Percentiles rank a stretch among this genome's conserved stretches.
These are phyloP conservation scores for Fereydounia khargensis DNA, from an alignment of 1,284 basidiomycete genomes.

Conservation along the genomic window DNA sequence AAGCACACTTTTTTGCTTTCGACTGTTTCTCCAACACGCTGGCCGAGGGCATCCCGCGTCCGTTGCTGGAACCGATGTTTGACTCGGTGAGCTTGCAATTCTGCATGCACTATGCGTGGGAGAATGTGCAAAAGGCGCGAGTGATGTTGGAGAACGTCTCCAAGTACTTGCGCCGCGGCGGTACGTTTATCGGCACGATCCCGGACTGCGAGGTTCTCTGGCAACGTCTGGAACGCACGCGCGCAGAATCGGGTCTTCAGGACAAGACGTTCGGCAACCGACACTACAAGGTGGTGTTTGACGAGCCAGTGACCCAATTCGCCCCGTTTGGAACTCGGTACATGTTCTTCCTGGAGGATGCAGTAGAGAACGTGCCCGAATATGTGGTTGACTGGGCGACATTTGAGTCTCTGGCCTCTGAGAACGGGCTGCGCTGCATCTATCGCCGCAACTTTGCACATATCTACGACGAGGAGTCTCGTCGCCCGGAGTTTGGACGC, in stretches of 20 bases:
- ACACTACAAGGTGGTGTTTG: slow-evolving; percentile 85
- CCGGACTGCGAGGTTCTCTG: slow-evolving; percentile 73
- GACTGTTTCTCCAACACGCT: slow-evolving; percentile 83
- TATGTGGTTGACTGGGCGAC: slow-evolving; percentile 92
- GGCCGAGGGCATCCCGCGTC: slow-evolving; percentile 68
- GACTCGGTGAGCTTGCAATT: slow-evolving; percentile 98
- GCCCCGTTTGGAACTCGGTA: slow-evolving; percentile 80
- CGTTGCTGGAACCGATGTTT: slow-evolving; percentile 67
- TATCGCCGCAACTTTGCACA: slow-evolving; percentile 77
- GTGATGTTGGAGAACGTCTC: slow-evolving; percentile 92
- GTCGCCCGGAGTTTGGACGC: slow-evolving; percentile 13
- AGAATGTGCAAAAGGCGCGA: slow-evolving; percentile 77
- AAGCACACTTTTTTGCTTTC: slow-evolving; percentile 76
- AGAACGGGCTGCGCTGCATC: slow-evolving; percentile 72
- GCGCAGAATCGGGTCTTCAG: slow-evolving; percentile 65
- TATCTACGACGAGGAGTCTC: slow-evolving; percentile 38
- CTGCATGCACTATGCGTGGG: slow-evolving; percentile 99
- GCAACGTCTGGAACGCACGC: slow-evolving; percentile 38
- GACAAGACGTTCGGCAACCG: slow-evolving; percentile 75
- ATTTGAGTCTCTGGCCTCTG: slow-evolving; percentile 77
- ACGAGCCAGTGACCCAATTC: slow-evolving; percentile 61
- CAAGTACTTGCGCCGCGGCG: slow-evolving; percentile 74
- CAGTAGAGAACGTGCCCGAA: slow-evolving; percentile 88
- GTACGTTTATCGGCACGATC: slow-evolving; percentile 89
- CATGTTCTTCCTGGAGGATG: slow-evolving; percentile 87